Evolutionary conservation across 768 basidiomycete genomes (phyloP), one percentile per base, ranked within the genome.

Genomic region (Leccinum subgranulosum): DNA sequence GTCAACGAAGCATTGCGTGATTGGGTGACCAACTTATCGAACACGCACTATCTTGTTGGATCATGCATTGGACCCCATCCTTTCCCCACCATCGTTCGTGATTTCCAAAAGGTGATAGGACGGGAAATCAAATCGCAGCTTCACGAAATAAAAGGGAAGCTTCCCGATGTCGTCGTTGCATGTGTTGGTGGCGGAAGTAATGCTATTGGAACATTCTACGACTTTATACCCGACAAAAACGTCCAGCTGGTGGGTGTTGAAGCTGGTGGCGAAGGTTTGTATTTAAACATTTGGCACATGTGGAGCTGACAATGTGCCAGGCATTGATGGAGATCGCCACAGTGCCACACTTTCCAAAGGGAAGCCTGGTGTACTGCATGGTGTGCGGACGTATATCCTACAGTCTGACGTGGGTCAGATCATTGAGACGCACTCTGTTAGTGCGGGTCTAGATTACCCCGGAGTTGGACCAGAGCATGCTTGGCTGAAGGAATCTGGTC

Each of bases 181-280:
- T 99, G 97, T 72, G 97, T 98, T 45, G 97, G 97, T 27, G 97
- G 97, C 49, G 97, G 97, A 11, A 92, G 88, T 71, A 98, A 99
- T 70, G 94, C 97, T 15, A 99, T 99, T 62, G 97, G 95, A 28
- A 88, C 95, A 11, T 99, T 99, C 83, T 92, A 92, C 73, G 92
- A 98, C 65, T 99, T 98, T 75, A 95, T 98, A 70, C 77, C 79
- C 8, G 93, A 98, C 69, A 87, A 91, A 73, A 78, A 72, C 47
- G 95, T 98, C 23, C 82, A 88, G 36, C 76, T 99, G 31, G 76
- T 98, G 31, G 97, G 97, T 60, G 96, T 99, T 10, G 97, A 99
- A 70, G 97, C 97, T 43, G 97, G 94, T 57, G 97, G 97, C 53
- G 94, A 98, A 79, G 97, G 95, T 88, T 53, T 60, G 74, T 64